phyloP scores from a whole-genome alignment of 805 yeast species.

The Pichia ethanolica region DNA sequence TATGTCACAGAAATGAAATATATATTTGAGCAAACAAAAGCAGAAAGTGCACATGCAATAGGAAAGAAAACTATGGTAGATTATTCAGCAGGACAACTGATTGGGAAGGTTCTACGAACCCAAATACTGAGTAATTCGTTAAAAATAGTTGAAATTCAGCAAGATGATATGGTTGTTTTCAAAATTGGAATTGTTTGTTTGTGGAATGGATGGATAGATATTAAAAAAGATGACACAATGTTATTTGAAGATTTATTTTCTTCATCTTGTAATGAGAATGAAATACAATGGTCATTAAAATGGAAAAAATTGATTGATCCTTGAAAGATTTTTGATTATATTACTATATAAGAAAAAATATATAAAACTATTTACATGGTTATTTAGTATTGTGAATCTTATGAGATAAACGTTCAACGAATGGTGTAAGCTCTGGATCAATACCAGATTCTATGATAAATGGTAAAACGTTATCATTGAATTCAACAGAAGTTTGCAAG shows the following conservation, averaged over 20 bases:
- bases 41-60: slow-evolving; percentile 6
- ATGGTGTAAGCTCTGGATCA: background rate
- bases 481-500: slow-evolving; percentile 3
- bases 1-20: too few relatives aligned
- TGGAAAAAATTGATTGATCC: slow-evolving; percentile 13
- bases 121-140: slow-evolving; percentile 6
- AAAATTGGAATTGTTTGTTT: slow-evolving; percentile 9
- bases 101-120: background rate
- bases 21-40: too few relatives aligned
- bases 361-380: background rate
- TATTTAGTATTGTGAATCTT: background rate
- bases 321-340: background rate
- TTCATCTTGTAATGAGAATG: background rate
- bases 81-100: background rate
- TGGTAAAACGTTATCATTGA: slow-evolving; percentile 11
- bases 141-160: slow-evolving; percentile 2
- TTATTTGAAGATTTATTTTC: slow-evolving; percentile 7
- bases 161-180: background rate
- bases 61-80: background rate
- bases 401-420: background rate
- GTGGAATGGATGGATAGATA: slow-evolving; percentile 11
- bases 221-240: slow-evolving; percentile 9
- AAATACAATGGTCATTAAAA: slow-evolving; percentile 11
- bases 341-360: background rate
- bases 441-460: slow-evolving; percentile 7